Evolutionary conservation across 2,329 filamentous ascomycete genomes (phyloP).

Genomic region (Botrytis sinoallii): DNA sequence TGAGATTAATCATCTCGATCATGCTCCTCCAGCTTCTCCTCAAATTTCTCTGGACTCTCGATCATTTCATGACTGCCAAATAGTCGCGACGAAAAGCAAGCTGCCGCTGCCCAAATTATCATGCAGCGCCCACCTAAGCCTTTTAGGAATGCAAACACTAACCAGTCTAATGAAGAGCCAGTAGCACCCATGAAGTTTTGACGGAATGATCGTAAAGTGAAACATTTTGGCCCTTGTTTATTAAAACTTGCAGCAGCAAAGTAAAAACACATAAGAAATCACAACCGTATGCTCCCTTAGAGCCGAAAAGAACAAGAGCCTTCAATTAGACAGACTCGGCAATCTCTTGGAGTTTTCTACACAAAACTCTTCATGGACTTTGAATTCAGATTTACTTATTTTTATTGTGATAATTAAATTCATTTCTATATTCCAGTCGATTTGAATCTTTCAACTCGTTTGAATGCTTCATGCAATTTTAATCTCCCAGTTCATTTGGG

Average conservation of each 20-base stretch:
- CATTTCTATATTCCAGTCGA: background rate
- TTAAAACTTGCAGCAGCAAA: background rate
- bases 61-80: background rate
- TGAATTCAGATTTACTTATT: background rate
- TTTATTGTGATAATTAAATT: background rate
- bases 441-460: background rate
- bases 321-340: background rate
- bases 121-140: background rate
- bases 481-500: background rate
- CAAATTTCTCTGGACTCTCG: background rate
- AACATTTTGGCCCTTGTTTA: too few species aligned
- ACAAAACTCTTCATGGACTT: background rate
- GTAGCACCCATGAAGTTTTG: background rate
- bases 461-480: background rate
- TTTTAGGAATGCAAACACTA: background rate
- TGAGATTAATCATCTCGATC: background rate
- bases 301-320: background rate
- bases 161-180: background rate
- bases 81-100: background rate
- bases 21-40: background rate
- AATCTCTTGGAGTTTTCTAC: background rate
- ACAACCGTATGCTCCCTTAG: background rate
- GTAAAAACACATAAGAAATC: background rate
- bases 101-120: background rate
- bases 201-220: fast-evolving